Evolutionary conservation across 2,329 filamentous ascomycete genomes (phyloP), one percentile per base, ranked within the genome.

Genomic region (Rugonectria rugulosa): DNA sequence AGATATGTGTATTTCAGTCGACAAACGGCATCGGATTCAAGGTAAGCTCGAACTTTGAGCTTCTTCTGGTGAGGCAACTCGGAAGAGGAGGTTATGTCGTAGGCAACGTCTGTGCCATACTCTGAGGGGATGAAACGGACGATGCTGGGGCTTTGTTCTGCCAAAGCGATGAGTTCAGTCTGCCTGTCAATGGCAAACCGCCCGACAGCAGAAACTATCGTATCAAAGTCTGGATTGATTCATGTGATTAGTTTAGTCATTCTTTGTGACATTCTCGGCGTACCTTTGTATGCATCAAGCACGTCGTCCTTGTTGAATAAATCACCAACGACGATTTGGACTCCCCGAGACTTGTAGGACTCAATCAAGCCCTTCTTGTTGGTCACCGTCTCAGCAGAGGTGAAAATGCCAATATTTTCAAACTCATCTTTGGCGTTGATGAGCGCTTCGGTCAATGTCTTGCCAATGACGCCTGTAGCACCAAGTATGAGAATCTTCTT

Each of bases 21-120:
- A n/a, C n/a, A n/a, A 61, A 79, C 77, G 12, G 82, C 66, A n/a
- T 79, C 73, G 29, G 81, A 80, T 41, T 79, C 77, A 26, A 89
- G 77, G 24, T 81, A 81, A 52, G 80, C 82, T 55, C 88, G 80
- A n/a, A 91, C 85, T 65, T 85, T 83, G 48, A 91, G 79, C 70
- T 91, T 91, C 51, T 79, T 72, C 73, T 91, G 88, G 67, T 91
- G 88, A 3, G 88, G 86, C 65, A 81, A 83, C 72, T 91, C 88
- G 8, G 73, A 63, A 3, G 78, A 77, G 12, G 86, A 89, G 19
- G 78, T 68, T 1, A 83, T 76, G 19, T 78, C 75, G 65, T 88
- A 87, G 67, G 87, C 86, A 41, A 86, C 82, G 65, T 87, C 87
- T 2, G 84, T 89, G 52, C 84, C 85, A 66, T 86, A 90, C 68